Conservation (phyloP, 1,139 yeast species). For the Casaregolazyma lundiana region DNA sequence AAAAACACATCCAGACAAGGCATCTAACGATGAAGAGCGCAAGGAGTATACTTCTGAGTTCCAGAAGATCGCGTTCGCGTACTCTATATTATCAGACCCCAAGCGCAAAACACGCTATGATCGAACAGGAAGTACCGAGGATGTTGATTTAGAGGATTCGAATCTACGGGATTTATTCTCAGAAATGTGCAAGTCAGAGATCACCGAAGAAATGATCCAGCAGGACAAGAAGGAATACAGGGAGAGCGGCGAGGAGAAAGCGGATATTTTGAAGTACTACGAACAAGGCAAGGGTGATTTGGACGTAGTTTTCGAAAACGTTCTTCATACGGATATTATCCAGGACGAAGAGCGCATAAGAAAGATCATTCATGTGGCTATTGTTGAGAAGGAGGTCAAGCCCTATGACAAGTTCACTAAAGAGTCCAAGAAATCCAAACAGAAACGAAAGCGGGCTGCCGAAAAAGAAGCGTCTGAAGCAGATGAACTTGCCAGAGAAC, state of each 20-base stretch:
- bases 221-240: slow-evolving; percentile 65
- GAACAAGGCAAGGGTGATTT: slow-evolving; percentile 64
- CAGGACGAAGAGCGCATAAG: slow-evolving; percentile 61
- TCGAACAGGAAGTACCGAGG: slow-evolving; percentile 59
- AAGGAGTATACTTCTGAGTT: slow-evolving; percentile 45
- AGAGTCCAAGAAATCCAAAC: slow-evolving; percentile 48
- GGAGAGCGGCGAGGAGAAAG: slow-evolving; percentile 56
- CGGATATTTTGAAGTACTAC: slow-evolving; percentile 60
- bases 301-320: slow-evolving; percentile 60
- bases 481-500: slow-evolving; percentile 49
- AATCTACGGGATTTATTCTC: slow-evolving; percentile 66
- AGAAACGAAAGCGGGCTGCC: slow-evolving; percentile 50
- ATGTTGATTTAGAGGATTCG: slow-evolving; percentile 44
- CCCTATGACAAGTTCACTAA: slow-evolving; percentile 47
- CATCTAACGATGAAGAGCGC: slow-evolving; percentile 35
- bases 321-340: slow-evolving; percentile 71
- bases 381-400: slow-evolving; percentile 37
- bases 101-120: slow-evolving; percentile 57
- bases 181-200: slow-evolving; percentile 46
- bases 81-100: slow-evolving; percentile 61
- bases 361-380: slow-evolving; percentile 44
- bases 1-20: slow-evolving; percentile 76
- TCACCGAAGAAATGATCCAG: slow-evolving; percentile 69
- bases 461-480: slow-evolving; percentile 68
- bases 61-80: slow-evolving; percentile 72